Evolutionary conservation across 2,329 filamentous ascomycete species (phyloP).

Genomic region (Colletotrichum coccodes): DNA sequence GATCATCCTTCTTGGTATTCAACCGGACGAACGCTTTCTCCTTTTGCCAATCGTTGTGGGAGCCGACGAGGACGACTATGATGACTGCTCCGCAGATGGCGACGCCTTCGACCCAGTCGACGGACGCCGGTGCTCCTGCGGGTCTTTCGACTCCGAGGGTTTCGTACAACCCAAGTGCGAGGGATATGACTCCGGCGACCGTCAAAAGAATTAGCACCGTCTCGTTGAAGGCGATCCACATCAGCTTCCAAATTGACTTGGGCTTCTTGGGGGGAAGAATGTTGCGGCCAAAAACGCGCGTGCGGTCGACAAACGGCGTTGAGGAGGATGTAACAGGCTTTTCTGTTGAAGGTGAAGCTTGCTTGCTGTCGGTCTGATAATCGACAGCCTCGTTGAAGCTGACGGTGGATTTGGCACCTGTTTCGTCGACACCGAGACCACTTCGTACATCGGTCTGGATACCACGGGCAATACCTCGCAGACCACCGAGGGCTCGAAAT

Average conservation of each 20-base stretch:
- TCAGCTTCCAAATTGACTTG: constrained; percentile 41
- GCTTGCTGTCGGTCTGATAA: constrained; percentile 4
- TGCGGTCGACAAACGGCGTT: constrained; percentile 56
- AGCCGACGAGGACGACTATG: constrained; percentile 63
- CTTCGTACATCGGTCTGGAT: constrained; percentile 70
- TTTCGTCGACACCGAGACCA: constrained; percentile 77
- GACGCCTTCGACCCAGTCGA: constrained; percentile 66
- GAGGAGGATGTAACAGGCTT: not conserved
- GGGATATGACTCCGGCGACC: constrained; percentile 65
- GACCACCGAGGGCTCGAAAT: constrained; percentile 76
- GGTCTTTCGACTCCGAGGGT: constrained; percentile 55
- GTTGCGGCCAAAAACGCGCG: constrained; percentile 62
- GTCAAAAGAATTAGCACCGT: constrained; percentile 69
- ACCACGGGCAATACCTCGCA: constrained; percentile 75
- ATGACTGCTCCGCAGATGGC: constrained; percentile 64
- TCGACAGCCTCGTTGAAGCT: constrained; percentile 74
- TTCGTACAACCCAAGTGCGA: constrained; percentile 68
- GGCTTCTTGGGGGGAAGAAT: constrained; percentile 9
- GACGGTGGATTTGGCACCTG: constrained; percentile 66
- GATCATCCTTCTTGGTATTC: constrained; percentile 62
- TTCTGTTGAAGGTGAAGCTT: not conserved
- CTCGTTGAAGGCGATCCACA: constrained; percentile 71
- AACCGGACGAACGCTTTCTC: constrained; percentile 63
- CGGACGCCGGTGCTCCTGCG: constrained; percentile 44
- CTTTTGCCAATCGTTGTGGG: constrained; percentile 65